These are phyloP conservation scores for Tothia fuscella DNA, from an alignment of 2,329 filamentous ascomycete species.

Conservation along the genomic window DNA sequence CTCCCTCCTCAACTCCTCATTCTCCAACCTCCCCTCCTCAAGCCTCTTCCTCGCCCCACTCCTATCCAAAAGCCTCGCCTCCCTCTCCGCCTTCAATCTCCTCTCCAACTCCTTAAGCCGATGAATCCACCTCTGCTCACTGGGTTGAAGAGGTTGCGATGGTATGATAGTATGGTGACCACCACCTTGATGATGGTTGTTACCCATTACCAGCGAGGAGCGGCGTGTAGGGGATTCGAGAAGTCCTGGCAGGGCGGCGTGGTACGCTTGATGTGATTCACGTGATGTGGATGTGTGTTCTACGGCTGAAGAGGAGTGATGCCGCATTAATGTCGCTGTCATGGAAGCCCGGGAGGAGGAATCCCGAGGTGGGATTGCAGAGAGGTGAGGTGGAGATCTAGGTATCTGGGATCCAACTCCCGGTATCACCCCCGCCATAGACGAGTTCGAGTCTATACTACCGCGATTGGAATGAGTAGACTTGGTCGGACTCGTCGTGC, in stretches of 20 bases:
- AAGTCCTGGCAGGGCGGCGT: slow-evolving; percentile 1
- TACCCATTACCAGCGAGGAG: neutral
- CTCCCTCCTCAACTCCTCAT: slow-evolving; percentile 54
- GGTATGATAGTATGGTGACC: neutral
- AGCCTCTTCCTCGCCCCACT: slow-evolving; percentile 70
- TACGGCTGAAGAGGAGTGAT: slow-evolving; percentile 40
- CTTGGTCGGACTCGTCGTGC: slow-evolving; percentile 24
- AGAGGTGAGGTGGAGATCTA: neutral
- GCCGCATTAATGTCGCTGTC: slow-evolving; percentile 41
- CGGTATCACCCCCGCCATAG: neutral
- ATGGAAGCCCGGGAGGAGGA: slow-evolving; percentile 31
- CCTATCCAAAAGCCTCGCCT: slow-evolving; percentile 73
- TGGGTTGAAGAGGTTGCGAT: slow-evolving; percentile 25
- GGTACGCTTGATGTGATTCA: slow-evolving; percentile 1
- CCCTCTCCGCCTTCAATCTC: slow-evolving; percentile 78
- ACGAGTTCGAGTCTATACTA: slow-evolving; percentile 16
- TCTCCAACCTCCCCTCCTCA: slow-evolving; percentile 63
- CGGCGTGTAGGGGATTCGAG: slow-evolving; percentile 16
- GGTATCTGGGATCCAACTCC: slow-evolving; percentile 6
- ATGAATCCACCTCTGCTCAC: slow-evolving; percentile 72
- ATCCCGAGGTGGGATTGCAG: slow-evolving; percentile 17
- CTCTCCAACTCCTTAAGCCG: slow-evolving; percentile 77
- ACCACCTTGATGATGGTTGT: neutral
- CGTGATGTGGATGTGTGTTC: slow-evolving; percentile 19
- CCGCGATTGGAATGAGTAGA: slow-evolving; percentile 12